phyloP scores from a whole-genome alignment of 2,329 filamentous ascomycete genomes.

The Penicillium janthinellum region DNA sequence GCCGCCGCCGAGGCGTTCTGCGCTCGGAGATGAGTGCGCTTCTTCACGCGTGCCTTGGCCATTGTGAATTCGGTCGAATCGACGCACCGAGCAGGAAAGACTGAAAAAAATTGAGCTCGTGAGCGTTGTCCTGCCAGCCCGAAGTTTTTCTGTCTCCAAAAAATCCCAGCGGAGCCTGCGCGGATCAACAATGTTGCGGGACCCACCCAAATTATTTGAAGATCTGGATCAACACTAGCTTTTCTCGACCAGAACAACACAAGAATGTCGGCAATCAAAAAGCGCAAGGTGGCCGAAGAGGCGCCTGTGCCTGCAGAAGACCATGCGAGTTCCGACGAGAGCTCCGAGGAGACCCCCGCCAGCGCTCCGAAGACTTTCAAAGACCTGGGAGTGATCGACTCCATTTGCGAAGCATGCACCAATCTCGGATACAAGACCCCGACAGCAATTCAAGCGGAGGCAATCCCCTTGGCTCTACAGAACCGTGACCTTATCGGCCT shows the following conservation, averaged over 20 bases:
- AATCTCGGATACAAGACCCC: constrained; percentile 79
- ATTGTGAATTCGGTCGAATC: constrained; percentile 49
- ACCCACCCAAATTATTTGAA: constrained; percentile 36
- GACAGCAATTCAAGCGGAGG: constrained; percentile 84
- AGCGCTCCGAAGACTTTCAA: constrained; percentile 50
- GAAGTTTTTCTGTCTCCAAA: constrained; percentile 37
- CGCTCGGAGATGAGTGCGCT: constrained; percentile 78
- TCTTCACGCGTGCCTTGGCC: constrained; percentile 82
- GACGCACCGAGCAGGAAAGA: constrained; percentile 1
- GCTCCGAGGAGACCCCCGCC: constrained; percentile 2
- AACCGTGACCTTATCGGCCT: constrained; percentile 88
- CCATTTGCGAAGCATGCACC: constrained; percentile 85
- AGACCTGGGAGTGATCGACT: constrained; percentile 74
- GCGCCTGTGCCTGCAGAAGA: constrained; percentile 16
- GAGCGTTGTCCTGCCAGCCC: constrained; percentile 15
- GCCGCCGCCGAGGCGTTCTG: constrained; percentile 55
- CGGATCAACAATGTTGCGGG: constrained; percentile 44
- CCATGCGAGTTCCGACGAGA: constrained; percentile 24
- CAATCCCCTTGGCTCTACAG: constrained; percentile 78
- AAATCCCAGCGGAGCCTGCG: constrained; percentile 34
- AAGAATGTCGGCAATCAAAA: constrained; percentile 45
- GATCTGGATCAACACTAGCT: constrained; percentile 9
- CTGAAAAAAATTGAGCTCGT: constrained; percentile 7
- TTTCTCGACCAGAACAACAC: constrained; percentile 5
- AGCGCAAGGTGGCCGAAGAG: constrained; percentile 41